Conservation (phyloP, 2,329 filamentous ascomycete species). For the Tolypocladium ovalisporum region DNA sequence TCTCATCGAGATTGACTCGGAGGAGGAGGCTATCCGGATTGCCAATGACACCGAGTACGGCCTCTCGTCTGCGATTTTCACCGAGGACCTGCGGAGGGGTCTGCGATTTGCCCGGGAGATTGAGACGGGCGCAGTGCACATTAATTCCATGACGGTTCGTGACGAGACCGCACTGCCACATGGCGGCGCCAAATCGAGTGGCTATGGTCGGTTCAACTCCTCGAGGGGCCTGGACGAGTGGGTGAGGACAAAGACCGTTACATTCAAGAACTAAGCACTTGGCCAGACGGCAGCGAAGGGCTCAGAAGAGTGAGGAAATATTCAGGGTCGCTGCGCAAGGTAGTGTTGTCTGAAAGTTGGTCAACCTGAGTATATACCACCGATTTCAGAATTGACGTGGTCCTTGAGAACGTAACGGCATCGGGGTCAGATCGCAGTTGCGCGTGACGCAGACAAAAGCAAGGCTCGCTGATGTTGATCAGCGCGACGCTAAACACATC, state of each 20-base stretch:
- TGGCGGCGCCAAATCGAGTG: constrained; percentile 54
- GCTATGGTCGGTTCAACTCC: constrained; percentile 50
- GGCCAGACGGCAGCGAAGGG: neutral
- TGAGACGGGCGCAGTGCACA: constrained; percentile 57
- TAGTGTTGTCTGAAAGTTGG: neutral
- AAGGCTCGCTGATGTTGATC: too few species aligned
- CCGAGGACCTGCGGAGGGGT: constrained; percentile 49
- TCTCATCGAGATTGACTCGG: constrained; percentile 52
- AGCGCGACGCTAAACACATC: too few species aligned
- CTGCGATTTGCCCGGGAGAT: constrained; percentile 50
- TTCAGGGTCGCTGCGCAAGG: neutral
- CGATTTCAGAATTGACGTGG: too few species aligned
- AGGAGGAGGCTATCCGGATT: constrained; percentile 61
- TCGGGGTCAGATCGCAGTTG: too few species aligned
- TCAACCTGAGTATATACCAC: too few species aligned
- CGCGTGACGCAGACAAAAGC: too few species aligned
- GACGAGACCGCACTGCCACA: constrained; percentile 54
- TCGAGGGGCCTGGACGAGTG: constrained; percentile 48
- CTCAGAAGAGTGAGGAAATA: too few species aligned
- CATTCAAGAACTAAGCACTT: constrained; percentile 30
- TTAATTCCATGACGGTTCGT: constrained; percentile 56
- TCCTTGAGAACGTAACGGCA: too few species aligned
- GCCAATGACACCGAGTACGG: constrained; percentile 81
- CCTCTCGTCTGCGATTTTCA: constrained; percentile 61
- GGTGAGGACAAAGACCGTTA: constrained; percentile 53